Evolutionary conservation across 1,284 basidiomycete species (phyloP), one percentile per base, ranked within the genome.

Genomic region (Bjerkandera adusta): DNA sequence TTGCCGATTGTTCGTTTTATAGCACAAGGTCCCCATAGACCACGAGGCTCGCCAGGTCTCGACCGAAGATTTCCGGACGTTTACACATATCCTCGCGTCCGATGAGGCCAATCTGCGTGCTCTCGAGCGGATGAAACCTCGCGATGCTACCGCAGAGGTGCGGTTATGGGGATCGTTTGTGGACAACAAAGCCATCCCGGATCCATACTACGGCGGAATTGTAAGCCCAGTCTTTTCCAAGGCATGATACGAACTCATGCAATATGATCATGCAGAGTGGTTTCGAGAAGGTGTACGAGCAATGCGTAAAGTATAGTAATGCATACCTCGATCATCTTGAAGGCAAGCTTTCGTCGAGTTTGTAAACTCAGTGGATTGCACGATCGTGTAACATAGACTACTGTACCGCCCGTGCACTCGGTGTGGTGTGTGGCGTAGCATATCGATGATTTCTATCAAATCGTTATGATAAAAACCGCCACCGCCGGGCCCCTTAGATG

Each of bases 91-190:
- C 55, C 73, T 89, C 13, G 83, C 86, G 8, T 73, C 85, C 3
- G 86, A 89, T 59, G 73, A 73, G 47, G 74, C 71, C 50, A 89
- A 89, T 58, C 71, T 89, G 34, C 70, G 72, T 18, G 71, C 75
- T 51, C 67, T 89, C 30, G 55, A 77, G 38, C 68, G 72, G 34
- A 72, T 79, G 48, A 80, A 75, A 52, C 84, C 85, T 4, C 52
- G 63, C 16, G 69, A 76, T 51, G 63, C 76, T 11, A 81, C 76
- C 7, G 84, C 85, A 1, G 70, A 72, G 35, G 73, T 89, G 22
- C 70, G 70, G 12, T 72, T 89, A 21, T 89, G 85, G 80, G 87
- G 87, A n/a, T 84, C 83, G 5, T 89, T 83, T 61, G 65, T 79
- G 3, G 83, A 88, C 60, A 67, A 71, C 45, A 73, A 75, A 57